These are phyloP conservation scores for Tolypocladium ovalisporum DNA, from an alignment of 2,329 filamentous ascomycete genomes.

Conservation along the genomic window DNA sequence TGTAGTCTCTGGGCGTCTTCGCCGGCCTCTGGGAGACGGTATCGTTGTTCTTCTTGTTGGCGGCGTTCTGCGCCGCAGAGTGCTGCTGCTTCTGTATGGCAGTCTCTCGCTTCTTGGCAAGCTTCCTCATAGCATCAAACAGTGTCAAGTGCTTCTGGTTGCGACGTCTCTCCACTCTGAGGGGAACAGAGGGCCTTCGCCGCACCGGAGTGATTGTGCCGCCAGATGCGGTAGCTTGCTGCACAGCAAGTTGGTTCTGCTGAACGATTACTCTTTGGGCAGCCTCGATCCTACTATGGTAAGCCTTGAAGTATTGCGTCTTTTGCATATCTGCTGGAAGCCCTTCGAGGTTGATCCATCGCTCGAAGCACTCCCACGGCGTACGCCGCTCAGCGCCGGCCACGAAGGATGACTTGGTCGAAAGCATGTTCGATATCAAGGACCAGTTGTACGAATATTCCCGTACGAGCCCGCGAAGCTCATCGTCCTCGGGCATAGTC, in stretches of 20 bases:
- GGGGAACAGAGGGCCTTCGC: slow-evolving; percentile 64
- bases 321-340: slow-evolving; percentile 89
- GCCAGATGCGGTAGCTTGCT: slow-evolving; percentile 36
- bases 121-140: slow-evolving; percentile 88
- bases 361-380: slow-evolving; percentile 97
- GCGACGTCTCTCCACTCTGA: slow-evolving; percentile 76
- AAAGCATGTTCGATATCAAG: slow-evolving; percentile 73
- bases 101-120: slow-evolving; percentile 88
- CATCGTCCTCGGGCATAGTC: slow-evolving; percentile 83
- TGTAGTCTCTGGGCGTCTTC: slow-evolving; percentile 86
- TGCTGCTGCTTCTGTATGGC: slow-evolving; percentile 81
- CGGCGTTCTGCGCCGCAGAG: slow-evolving; percentile 63
- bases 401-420: slow-evolving; percentile 63
- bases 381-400: slow-evolving; percentile 83
- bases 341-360: slow-evolving; percentile 88
- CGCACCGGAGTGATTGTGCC: slow-evolving; percentile 29
- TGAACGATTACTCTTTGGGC: slow-evolving; percentile 45
- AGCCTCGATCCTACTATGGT: slow-evolving; percentile 48
- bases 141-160: slow-evolving; percentile 80
- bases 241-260: slow-evolving; percentile 37
- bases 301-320: slow-evolving; percentile 82
- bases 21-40: slow-evolving; percentile 35
- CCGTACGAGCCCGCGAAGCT: slow-evolving; percentile 71
- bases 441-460: slow-evolving; percentile 98
- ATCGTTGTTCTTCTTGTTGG: slow-evolving; percentile 73